Conservation (phyloP, 768 basidiomycete species). For the Leucosporidium scottii region DNA sequence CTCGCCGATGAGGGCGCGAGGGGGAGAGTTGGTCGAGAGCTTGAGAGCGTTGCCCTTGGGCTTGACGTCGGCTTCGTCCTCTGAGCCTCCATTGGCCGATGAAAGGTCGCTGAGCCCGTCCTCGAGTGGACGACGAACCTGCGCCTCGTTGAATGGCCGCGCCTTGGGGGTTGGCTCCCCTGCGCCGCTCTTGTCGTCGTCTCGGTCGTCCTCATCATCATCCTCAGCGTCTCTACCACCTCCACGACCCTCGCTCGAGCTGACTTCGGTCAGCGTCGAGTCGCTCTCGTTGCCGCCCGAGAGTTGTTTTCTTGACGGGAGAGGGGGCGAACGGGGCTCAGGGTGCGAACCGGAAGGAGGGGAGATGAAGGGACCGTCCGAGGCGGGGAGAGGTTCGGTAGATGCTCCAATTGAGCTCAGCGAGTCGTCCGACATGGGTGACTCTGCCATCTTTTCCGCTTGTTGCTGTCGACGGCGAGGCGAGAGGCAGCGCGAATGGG, state of each 20-base stretch:
- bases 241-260: not conserved
- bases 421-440: conserved; percentile 14
- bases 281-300: conserved; percentile 21
- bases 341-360: conserved; percentile 2
- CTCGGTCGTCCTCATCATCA: not conserved
- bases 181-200: not conserved
- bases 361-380: conserved; percentile 4
- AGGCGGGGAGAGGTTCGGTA: conserved; percentile 28
- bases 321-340: not conserved
- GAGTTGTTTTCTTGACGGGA: not conserved
- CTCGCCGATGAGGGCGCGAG: too few relatives aligned
- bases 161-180: not conserved
- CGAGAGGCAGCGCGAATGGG: too few relatives aligned
- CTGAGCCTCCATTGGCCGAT: too few relatives aligned
- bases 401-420: conserved; percentile 30
- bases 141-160: too few relatives aligned
- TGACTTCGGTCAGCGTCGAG: conserved; percentile 24
- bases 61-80: too few relatives aligned
- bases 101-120: too few relatives aligned
- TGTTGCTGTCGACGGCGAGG: too few relatives aligned
- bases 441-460: too few relatives aligned
- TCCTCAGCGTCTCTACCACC: not conserved
- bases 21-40: too few relatives aligned
- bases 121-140: too few relatives aligned
- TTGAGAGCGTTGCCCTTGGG: too few relatives aligned